Conservation (phyloP, 179 eudicot genomes). For the Camellia oleifera region DNA sequence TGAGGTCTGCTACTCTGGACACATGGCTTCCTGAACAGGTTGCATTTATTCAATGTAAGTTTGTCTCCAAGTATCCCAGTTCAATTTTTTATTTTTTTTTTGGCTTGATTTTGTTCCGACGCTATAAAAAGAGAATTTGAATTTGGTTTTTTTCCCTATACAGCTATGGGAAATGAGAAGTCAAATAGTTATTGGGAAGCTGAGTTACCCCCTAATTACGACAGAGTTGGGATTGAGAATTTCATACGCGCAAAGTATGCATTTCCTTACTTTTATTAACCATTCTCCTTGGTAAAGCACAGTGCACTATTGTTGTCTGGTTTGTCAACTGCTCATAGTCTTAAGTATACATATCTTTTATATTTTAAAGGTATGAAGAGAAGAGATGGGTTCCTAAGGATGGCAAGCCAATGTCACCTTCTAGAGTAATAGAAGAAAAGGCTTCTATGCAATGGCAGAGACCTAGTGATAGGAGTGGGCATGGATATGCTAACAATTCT, state of each 20-base stretch:
- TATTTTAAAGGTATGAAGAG: slow-evolving; percentile 73
- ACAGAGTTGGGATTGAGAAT: slow-evolving; percentile 98
- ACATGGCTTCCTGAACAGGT: slow-evolving; percentile 99
- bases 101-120: neutral
- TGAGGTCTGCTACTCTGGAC: slow-evolving; percentile 96
- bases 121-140: neutral
- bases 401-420: slow-evolving; percentile 57
- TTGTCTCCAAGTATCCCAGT: slow-evolving; percentile 3
- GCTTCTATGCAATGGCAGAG: slow-evolving; percentile 48
- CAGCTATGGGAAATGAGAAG: slow-evolving; percentile 76
- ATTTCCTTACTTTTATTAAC: slow-evolving; percentile 5
- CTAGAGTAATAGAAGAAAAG: slow-evolving; percentile 53
- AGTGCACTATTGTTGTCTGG: neutral
- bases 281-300: neutral
- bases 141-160: slow-evolving; percentile 20
- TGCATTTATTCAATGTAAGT: slow-evolving; percentile 89
- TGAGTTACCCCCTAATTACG: slow-evolving; percentile 92
- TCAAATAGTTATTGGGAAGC: slow-evolving; percentile 98
- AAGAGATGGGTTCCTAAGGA: slow-evolving; percentile 87
- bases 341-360: neutral
- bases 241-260: slow-evolving; percentile 98
- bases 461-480: slow-evolving; percentile 57
- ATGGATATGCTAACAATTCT: slow-evolving; percentile 37
- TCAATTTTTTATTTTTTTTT: neutral
- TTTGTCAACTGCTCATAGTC: neutral